Base-by-base conservation (phyloP, 1,284 basidiomycete genomes). In the Cutaneotrichosporon mucoides region DNA sequence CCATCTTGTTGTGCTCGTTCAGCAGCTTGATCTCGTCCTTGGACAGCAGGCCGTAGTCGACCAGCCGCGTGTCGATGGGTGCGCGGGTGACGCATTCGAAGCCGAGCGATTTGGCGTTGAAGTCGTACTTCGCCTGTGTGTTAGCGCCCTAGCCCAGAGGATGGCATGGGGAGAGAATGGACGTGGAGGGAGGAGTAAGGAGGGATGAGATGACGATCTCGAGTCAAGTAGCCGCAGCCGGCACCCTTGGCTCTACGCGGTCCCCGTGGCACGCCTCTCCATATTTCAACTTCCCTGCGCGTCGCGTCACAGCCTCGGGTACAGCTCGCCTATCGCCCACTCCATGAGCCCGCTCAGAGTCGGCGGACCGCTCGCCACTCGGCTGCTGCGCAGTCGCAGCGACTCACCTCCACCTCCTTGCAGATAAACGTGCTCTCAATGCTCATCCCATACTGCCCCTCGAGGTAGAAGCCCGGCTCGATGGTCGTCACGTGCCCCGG, bases 11-110 rank as follows among this genome's bases (percentile, higher is more conserved):
- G 76, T 99, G 94, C 37, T 86, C 86, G 82, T 92, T 94, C 56
- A 99, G 73, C 94, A 94, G 97, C 60, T 84, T 78, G 69, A 88
- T 88, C 81, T 99, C 93, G 59, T 88, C 87, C 70, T 87, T 88
- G 10, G 86, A 86, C 64, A 98, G 82, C 83, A 98, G 85, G 44
- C 77, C 81, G 57, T 88, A 86, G 71, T 93, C 90, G 56, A 98
- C 86, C 83, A 99, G 88, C 66, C 86, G 85, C 3, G 89, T 90
- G 79, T 95, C 90, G 71, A 99, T 96, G 0, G 96, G 95, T 5
- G 94, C 92, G 57, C 87, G 88, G 3, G 93, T 94, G 63, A 95
- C 80, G 10, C 89, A 86, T 77, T 94, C 90, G 72, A 94, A 95
- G 5, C 86, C 86, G 33, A 93, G 83, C 88, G 89, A 95, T 66